Base-by-base conservation (phyloP, 2,329 filamentous ascomycete species). In the Aspergillus sp. region DNA sequence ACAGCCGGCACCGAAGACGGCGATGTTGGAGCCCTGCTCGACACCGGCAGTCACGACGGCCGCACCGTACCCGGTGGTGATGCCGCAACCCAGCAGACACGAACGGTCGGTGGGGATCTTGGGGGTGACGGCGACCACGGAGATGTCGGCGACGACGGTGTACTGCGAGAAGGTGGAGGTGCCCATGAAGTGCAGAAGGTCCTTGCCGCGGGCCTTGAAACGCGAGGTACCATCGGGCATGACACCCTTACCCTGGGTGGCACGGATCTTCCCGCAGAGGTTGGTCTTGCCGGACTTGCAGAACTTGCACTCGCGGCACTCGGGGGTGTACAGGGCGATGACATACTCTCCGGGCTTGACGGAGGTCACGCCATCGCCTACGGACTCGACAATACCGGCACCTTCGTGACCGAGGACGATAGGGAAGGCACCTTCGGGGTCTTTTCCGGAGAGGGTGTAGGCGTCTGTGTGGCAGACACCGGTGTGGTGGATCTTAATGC, bases 221-320 rank as follows among this genome's bases (percentile, higher is more conserved):
- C 93, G 86, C 48, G 86, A 85, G 56, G 91, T 97, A 61, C 91
- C 91, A 70, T 98, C 93, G 48, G 93, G 93, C 90, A 98, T 95
- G 58, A 96, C 81, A 64, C 93, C 93, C 71, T 83, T 86, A 61
- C 93, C 93, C 75, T 98, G 93, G 40, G 93, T 97, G 41, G 88
- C 88, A 62, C 93, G 85, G 72, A 98, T 98, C 82, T 97, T 97
- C 70, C 93, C 93, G 75, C 91, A 97, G 49, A 97, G 85, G 74
- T 97, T 95, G 63, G 91, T 97, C 83, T 98, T 98, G 74, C 91
- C 93, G 38, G 91, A 97, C 73, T 88, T 93, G 85, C 93, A 98
- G 80, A 97, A 97, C 77, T 97, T 97, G 83, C 93, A 98, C 72
- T 97, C 91, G 58, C 81, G 78, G 77, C 93, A 97, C 76, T 97